A percentile compares a stretch with the other conserved stretches of the same genome.
phyloP scores from a whole-genome alignment of 768 basidiomycete genomes.

The Mycena indigotica region DNA sequence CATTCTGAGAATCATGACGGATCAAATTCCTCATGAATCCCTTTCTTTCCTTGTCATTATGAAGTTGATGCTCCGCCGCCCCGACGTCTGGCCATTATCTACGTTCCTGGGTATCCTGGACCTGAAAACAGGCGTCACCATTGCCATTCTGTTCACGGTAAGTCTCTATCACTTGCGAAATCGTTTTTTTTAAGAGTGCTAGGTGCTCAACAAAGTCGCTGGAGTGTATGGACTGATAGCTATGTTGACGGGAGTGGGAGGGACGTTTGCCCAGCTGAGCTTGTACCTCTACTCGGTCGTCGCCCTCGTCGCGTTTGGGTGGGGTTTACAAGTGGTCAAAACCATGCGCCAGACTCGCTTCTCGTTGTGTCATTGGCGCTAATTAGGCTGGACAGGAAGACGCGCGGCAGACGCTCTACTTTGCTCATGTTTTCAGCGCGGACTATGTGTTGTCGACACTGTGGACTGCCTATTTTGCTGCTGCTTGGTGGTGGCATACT shows the following conservation, averaged over 20 bases:
- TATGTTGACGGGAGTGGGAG: conserved; percentile 85
- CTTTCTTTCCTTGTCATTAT: too few species aligned
- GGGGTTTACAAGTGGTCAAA: conserved; percentile 87
- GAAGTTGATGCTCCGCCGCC: not conserved
- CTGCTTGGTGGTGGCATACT: conserved; percentile 88
- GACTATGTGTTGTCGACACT: conserved; percentile 90
- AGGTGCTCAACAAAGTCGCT: conserved; percentile 96
- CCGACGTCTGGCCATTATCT: conserved; percentile 63
- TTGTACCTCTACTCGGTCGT: conserved; percentile 91
- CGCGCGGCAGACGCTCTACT: conserved; percentile 78
- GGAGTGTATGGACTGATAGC: conserved; percentile 96
- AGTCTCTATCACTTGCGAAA: too few species aligned
- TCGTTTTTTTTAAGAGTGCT: conserved; percentile 19
- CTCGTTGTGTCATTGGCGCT: too few species aligned
- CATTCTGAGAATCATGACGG: too few species aligned
- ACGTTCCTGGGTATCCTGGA: conserved; percentile 88
- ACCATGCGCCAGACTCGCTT: conserved; percentile 63
- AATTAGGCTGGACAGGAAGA: too few species aligned
- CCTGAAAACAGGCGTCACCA: conserved; percentile 89
- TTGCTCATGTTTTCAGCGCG: conserved; percentile 88
- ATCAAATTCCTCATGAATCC: too few species aligned
- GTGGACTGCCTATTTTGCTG: conserved; percentile 91
- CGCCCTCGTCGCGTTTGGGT: conserved; percentile 76
- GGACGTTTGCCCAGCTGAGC: conserved; percentile 89
- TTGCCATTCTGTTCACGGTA: conserved; percentile 89